Evolutionary conservation across 352 stramenopile genomes (phyloP).

Genomic region (Pythium insidiosum): DNA sequence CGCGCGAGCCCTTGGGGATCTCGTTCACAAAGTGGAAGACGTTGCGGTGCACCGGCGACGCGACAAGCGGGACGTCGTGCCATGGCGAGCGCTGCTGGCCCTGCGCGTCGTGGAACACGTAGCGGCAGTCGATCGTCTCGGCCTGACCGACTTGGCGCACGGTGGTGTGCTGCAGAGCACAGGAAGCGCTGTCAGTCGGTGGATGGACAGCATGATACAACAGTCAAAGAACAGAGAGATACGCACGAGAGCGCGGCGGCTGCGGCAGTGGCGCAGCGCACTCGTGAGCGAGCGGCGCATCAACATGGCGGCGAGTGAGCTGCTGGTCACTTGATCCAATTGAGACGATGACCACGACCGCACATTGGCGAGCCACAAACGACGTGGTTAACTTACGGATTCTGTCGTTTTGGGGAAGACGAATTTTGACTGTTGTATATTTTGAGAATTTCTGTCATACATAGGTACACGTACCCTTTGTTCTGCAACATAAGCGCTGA

Average conservation of each 20-base stretch:
- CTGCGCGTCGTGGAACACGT: conserved; percentile 72
- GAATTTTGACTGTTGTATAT: no score
- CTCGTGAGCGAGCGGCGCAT: no score
- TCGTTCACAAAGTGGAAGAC: conserved; percentile 93
- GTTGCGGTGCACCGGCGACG: conserved; percentile 19
- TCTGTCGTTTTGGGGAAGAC: no score
- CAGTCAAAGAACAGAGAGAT: neutral
- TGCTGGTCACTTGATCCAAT: no score
- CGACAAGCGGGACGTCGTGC: conserved; percentile 90
- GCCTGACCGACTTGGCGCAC: conserved; percentile 46
- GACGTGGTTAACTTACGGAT: no score
- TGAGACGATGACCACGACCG: no score
- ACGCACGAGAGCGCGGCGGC: conserved; percentile 15
- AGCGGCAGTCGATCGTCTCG: conserved; percentile 69
- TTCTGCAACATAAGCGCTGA: conserved; percentile 9
- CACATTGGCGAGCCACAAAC: no score
- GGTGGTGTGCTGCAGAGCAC: conserved; percentile 39
- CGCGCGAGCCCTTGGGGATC: conserved; percentile 82
- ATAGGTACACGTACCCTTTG: no score
- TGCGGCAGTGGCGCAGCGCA: no score
- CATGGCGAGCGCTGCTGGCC: conserved; percentile 85
- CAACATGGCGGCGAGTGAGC: neutral
- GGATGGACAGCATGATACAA: no score
- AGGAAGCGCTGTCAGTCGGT: no score
- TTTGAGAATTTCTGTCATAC: no score